Evolutionary conservation across 177 flowering plant genomes (phyloP).

Genomic region (Telopea speciosissima): DNA sequence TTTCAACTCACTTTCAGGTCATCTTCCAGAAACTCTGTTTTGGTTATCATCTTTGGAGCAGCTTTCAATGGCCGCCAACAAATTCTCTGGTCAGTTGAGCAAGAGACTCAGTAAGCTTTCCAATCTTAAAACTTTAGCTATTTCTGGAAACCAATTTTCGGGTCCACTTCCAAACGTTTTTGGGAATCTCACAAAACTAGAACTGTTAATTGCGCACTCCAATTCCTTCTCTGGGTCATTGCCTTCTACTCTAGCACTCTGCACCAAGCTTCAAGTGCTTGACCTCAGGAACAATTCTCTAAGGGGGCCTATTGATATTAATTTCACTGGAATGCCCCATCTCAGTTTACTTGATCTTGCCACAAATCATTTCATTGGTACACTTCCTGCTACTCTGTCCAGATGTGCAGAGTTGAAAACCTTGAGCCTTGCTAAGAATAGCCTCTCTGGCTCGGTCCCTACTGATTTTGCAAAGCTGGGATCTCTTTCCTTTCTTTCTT

Average conservation of each 20-base stretch:
- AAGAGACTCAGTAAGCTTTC: slow-evolving; percentile 53
- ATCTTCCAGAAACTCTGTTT: slow-evolving; percentile 52
- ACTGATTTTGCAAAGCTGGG: slow-evolving; percentile 31
- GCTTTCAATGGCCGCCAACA: slow-evolving; percentile 47
- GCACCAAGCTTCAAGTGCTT: slow-evolving; percentile 51
- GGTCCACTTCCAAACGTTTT: slow-evolving; percentile 66
- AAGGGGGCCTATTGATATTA: background rate
- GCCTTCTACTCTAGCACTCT: slow-evolving; percentile 47
- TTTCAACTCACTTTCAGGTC: slow-evolving; percentile 53
- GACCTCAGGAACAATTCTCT: slow-evolving; percentile 18
- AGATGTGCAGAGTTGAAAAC: slow-evolving; percentile 33
- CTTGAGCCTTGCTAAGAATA: slow-evolving; percentile 48
- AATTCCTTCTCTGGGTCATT: slow-evolving; percentile 59
- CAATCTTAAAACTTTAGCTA: slow-evolving; percentile 37
- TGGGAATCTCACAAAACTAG: slow-evolving; percentile 42
- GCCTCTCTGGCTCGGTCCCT: slow-evolving; percentile 37
- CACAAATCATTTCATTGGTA: slow-evolving; percentile 17
- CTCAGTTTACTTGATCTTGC: slow-evolving; percentile 2
- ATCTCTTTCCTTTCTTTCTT: background rate
- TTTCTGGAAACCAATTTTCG: slow-evolving; percentile 44
- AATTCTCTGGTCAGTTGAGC: slow-evolving; percentile 60
- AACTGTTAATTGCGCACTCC: slow-evolving; percentile 54
- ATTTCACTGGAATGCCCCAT: slow-evolving; percentile 1
- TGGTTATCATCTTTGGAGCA: slow-evolving; percentile 45
- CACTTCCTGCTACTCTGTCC: slow-evolving; percentile 41